Conservation (phyloP, 2,329 filamentous ascomycete species). For the Pseudogymnoascus sp. region DNA sequence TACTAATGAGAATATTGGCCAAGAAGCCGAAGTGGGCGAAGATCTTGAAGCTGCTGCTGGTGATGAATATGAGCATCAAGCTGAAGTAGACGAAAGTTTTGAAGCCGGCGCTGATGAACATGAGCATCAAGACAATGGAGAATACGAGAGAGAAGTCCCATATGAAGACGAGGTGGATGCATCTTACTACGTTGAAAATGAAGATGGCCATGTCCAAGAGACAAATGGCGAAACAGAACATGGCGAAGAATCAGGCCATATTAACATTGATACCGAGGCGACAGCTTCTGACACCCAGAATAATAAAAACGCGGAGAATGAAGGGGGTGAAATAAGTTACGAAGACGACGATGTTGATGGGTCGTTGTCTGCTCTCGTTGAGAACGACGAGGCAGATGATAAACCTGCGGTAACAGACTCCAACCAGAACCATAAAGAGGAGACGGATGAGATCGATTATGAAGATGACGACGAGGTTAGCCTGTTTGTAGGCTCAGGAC, state of each 20-base stretch:
- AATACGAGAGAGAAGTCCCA: constrained; percentile 2
- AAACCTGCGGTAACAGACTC: constrained; percentile 32
- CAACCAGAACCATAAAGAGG: constrained; percentile 25
- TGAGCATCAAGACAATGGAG: constrained; percentile 12
- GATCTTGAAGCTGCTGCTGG: constrained; percentile 24
- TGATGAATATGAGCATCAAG: constrained; percentile 18
- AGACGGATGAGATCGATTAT: constrained; percentile 35
- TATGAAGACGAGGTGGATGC: background rate
- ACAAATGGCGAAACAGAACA: background rate
- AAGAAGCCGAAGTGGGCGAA: constrained; percentile 11
- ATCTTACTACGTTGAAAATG: background rate
- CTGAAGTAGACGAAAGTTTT: constrained; percentile 27
- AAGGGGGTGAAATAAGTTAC: constrained; percentile 35
- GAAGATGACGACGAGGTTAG: constrained; percentile 26
- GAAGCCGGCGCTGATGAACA: constrained; percentile 12
- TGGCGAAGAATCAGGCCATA: background rate
- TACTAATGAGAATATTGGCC: background rate
- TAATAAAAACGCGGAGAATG: constrained; percentile 18
- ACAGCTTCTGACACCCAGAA: background rate
- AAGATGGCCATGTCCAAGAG: background rate
- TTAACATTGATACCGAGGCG: constrained; percentile 4
- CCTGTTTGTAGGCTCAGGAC: constrained; percentile 21
- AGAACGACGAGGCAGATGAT: constrained; percentile 31
- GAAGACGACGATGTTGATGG: constrained; percentile 27
- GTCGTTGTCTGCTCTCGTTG: constrained; percentile 18